Percentiles rank a stretch among this genome's conserved stretches.
These are phyloP conservation scores for Haplosporangium sp. DNA, from an alignment of 371 early-diverging fungal species.

Conservation along the genomic window DNA sequence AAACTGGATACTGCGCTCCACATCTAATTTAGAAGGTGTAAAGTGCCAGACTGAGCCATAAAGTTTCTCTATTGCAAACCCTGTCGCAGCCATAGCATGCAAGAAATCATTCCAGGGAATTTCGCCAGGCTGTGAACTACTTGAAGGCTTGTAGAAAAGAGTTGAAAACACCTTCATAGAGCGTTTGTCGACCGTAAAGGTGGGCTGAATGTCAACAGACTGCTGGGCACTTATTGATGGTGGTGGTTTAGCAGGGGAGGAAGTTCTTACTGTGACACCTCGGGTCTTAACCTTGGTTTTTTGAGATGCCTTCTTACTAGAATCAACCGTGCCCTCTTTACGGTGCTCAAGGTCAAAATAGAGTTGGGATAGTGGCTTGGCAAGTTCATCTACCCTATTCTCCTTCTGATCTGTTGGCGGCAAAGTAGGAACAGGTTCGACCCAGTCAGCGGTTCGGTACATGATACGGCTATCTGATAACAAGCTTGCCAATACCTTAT, in stretches of 20 bases:
- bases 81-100: slow-evolving; percentile 39
- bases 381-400: slow-evolving; percentile 10
- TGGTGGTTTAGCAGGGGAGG: slow-evolving; percentile 7
- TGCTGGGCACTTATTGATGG: slow-evolving; percentile 2
- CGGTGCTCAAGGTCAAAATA: slow-evolving; percentile 19
- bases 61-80: slow-evolving; percentile 30
- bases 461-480: slow-evolving; percentile 24
- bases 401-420: slow-evolving; percentile 19
- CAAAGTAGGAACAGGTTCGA: slow-evolving; percentile 22
- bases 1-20: slow-evolving; percentile 40
- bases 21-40: slow-evolving; percentile 35
- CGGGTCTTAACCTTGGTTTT: slow-evolving; percentile 47
- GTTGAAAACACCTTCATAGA: slow-evolving; percentile 36
- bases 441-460: slow-evolving; percentile 38
- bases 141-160: slow-evolving; percentile 32
- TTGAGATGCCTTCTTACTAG: slow-evolving; percentile 2
- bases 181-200: slow-evolving; percentile 39
- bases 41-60: slow-evolving; percentile 48
- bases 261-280: slow-evolving; percentile 12
- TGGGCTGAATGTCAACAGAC: slow-evolving; percentile 24
- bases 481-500: slow-evolving; percentile 16
- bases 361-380: neutral
- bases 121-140: slow-evolving; percentile 33
- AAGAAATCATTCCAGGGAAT: slow-evolving; percentile 45
- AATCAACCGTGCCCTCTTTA: slow-evolving; percentile 14